A percentile compares a stretch with the other conserved stretches of the same genome.
Conservation (phyloP, 345 rosid genomes). For the Rhodomyrtus tomentosa region DNA sequence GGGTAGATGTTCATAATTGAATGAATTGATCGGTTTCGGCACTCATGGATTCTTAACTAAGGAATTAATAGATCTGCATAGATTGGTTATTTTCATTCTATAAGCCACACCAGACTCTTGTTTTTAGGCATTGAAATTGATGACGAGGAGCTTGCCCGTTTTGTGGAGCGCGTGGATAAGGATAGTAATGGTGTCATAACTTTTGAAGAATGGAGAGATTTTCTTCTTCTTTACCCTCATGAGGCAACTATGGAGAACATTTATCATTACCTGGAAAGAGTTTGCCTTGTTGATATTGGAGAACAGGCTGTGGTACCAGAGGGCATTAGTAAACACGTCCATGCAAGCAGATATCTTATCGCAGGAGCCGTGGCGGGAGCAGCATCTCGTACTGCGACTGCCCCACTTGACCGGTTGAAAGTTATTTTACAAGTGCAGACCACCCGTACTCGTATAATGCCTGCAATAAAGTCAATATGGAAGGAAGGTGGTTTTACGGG, state of each 20-base stretch:
- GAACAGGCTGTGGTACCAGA: slow-evolving; percentile 80
- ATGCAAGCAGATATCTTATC: slow-evolving; percentile 65
- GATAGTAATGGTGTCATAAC: slow-evolving; percentile 85
- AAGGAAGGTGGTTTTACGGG: slow-evolving; percentile 49
- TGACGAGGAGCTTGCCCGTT: slow-evolving; percentile 77
- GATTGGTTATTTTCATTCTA: slow-evolving; percentile 26
- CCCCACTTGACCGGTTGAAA: slow-evolving; percentile 86
- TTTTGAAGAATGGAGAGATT: slow-evolving; percentile 95
- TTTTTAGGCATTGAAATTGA: slow-evolving; percentile 68
- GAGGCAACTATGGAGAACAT: slow-evolving; percentile 92
- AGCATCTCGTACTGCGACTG: slow-evolving; percentile 81
- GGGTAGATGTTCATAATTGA: neutral
- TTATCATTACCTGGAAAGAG: slow-evolving; percentile 80
- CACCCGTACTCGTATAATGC: slow-evolving; percentile 37
- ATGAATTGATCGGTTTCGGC: neutral
- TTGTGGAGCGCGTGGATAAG: slow-evolving; percentile 91
- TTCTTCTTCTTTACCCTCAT: slow-evolving; percentile 83
- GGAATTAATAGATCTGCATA: neutral
- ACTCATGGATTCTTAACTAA: neutral
- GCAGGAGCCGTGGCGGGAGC: slow-evolving; percentile 95
- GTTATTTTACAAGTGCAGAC: slow-evolving; percentile 80
- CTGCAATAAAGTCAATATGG: slow-evolving; percentile 60
- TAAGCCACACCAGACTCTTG: slow-evolving; percentile 39
- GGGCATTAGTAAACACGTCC: slow-evolving; percentile 73
- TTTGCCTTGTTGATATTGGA: slow-evolving; percentile 80